phyloP scores from a whole-genome alignment of 2,329 filamentous ascomycete species.

The Colletotrichum tabaci region DNA sequence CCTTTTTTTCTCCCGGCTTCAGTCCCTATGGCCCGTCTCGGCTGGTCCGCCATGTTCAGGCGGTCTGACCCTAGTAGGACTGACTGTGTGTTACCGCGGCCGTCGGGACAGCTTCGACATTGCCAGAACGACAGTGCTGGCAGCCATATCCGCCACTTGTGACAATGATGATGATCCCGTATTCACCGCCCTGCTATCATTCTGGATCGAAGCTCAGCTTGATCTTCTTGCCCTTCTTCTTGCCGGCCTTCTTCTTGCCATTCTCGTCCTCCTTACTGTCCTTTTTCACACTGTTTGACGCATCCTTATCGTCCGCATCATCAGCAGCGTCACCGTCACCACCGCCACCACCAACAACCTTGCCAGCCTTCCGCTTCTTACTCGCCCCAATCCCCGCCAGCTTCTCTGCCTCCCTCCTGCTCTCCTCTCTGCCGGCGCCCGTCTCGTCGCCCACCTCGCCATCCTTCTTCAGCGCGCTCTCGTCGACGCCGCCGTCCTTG shows the following conservation, averaged over 20 bases:
- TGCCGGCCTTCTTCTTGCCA: constrained; percentile 24
- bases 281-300: constrained; percentile 57
- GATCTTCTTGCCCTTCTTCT: constrained; percentile 73
- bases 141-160: background rate
- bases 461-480: constrained; percentile 47
- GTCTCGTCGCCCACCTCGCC: constrained; percentile 45
- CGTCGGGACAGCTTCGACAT: background rate
- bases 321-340: constrained; percentile 43
- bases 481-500: constrained; percentile 60
- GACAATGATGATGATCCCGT: constrained; percentile 6
- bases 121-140: background rate
- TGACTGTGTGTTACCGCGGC: background rate
- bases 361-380: constrained; percentile 71
- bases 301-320: constrained; percentile 8
- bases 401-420: constrained; percentile 51
- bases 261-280: constrained; percentile 64
- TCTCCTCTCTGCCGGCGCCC: constrained; percentile 43
- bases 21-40: background rate
- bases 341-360: constrained; percentile 59
- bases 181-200: constrained; percentile 22
- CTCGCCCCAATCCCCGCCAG: constrained; percentile 59
- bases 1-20: constrained; percentile 41
- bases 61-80: constrained; percentile 1
- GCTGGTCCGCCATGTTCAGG: constrained; percentile 12
- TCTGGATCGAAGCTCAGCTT: constrained; percentile 72